Conservation (phyloP, 2,329 filamentous ascomycete genomes). For the Trichoderma sp. region DNA sequence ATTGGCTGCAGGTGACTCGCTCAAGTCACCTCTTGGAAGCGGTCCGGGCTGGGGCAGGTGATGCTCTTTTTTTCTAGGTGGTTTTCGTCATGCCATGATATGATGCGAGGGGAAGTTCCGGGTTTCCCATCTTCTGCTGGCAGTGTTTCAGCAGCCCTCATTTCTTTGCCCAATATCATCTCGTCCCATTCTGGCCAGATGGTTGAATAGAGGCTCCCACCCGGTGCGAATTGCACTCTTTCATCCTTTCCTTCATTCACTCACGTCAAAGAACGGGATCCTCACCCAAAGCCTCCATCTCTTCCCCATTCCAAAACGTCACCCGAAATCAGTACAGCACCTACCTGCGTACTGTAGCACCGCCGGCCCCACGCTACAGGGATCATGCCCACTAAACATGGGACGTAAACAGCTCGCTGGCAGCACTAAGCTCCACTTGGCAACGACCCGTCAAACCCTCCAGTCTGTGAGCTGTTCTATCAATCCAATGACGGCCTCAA, state of each 20-base stretch:
- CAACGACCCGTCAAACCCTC: constrained; percentile 4
- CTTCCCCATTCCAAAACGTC: not conserved
- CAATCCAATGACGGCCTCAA: not conserved
- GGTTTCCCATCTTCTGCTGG: not conserved
- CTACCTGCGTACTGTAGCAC: too few species aligned
- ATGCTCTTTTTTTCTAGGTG: not conserved
- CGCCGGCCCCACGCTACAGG: not conserved
- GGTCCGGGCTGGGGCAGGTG: not conserved
- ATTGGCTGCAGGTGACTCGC: constrained; percentile 1
- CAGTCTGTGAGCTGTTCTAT: constrained; percentile 1
- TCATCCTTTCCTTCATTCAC: too few species aligned
- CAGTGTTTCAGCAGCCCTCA: not conserved
- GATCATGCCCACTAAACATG: not conserved
- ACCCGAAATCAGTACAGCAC: too few species aligned
- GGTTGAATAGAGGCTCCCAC: too few species aligned
- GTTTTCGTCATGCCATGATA: not conserved
- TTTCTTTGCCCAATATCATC: not conserved
- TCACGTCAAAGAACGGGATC: too few species aligned
- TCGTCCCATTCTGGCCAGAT: too few species aligned
- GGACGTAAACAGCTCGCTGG: constrained; percentile 8
- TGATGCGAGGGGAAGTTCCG: not conserved
- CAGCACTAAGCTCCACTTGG: constrained; percentile 14
- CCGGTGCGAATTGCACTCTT: too few species aligned
- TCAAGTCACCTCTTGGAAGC: not conserved
- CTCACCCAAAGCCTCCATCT: too few species aligned